phyloP scores from a whole-genome alignment of 306 rosid genomes.

The Citrullus mucosospermus region DNA sequence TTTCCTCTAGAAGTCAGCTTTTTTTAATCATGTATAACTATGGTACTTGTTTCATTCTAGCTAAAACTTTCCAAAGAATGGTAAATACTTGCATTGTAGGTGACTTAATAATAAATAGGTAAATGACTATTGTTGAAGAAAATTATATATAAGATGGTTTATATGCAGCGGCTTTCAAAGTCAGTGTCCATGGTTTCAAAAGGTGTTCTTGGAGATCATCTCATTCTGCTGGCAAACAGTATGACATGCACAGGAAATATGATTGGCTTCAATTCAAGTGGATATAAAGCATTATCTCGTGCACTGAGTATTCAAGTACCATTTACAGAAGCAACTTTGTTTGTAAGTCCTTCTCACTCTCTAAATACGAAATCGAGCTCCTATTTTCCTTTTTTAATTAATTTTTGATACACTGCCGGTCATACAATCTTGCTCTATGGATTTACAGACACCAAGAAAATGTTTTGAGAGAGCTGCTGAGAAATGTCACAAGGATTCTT shows the following conservation, averaged over 20 bases:
- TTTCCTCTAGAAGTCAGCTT: neutral
- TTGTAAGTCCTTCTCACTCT: conserved; percentile 37
- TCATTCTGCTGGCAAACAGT: conserved; percentile 71
- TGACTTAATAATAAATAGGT: neutral
- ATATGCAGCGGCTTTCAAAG: conserved; percentile 59
- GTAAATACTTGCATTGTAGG: neutral
- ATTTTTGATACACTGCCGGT: conserved; percentile 7
- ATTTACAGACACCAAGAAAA: conserved; percentile 66
- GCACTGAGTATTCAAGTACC: conserved; percentile 74
- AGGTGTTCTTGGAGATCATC: conserved; percentile 96
- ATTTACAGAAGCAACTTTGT: conserved; percentile 84
- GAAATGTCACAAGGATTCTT: conserved; percentile 64
- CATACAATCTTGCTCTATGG: conserved; percentile 7
- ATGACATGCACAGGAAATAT: conserved; percentile 87
- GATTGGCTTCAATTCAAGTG: conserved; percentile 78
- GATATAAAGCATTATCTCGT: conserved; percentile 71
- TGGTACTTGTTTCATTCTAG: neutral
- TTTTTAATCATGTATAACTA: neutral
- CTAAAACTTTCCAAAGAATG: neutral
- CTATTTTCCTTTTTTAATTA: neutral
- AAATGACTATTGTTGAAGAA: neutral
- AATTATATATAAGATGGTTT: neutral
- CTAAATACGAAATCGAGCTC: neutral
- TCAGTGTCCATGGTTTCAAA: conserved; percentile 83
- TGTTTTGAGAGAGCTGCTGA: conserved; percentile 95